phyloP scores from a whole-genome alignment of 1,139 yeast species.

The Kodamaea sp. region DNA sequence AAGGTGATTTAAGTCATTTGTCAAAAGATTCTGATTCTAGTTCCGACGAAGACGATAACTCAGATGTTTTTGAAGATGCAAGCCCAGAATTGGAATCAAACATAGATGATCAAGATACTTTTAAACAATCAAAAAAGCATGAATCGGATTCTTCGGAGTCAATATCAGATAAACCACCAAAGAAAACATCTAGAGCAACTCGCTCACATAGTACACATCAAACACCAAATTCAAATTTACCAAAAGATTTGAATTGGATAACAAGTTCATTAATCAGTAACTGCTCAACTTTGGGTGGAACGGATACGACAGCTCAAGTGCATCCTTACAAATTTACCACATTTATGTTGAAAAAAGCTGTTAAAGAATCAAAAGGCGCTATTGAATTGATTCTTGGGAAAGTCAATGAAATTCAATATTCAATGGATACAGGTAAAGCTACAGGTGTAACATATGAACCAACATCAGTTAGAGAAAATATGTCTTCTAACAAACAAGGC shows the following conservation, averaged over 20 bases:
- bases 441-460: constrained; percentile 66
- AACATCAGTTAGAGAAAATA: constrained; percentile 30
- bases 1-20: constrained; percentile 63
- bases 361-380: constrained; percentile 66
- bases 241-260: constrained; percentile 81
- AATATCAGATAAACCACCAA: constrained; percentile 28
- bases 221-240: constrained; percentile 40
- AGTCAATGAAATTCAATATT: constrained; percentile 63
- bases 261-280: constrained; percentile 59
- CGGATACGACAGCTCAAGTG: constrained; percentile 91
- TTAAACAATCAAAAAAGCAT: constrained; percentile 14
- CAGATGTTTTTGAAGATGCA: constrained; percentile 10
- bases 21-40: constrained; percentile 4
- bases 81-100: constrained; percentile 9
- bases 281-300: constrained; percentile 81
- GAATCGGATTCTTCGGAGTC: constrained; percentile 20
- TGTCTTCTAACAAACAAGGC: constrained; percentile 9
- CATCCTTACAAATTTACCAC: constrained; percentile 94
- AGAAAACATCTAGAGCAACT: constrained; percentile 31
- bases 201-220: constrained; percentile 11
- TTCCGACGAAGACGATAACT: constrained; percentile 18
- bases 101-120: constrained; percentile 9
- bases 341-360: constrained; percentile 72
- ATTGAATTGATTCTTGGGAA: constrained; percentile 82
- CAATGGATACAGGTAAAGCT: constrained; percentile 60